These are phyloP conservation scores for Scenedesmus sp. DNA, from an alignment of 163 green algal species.

Conservation along the genomic window DNA sequence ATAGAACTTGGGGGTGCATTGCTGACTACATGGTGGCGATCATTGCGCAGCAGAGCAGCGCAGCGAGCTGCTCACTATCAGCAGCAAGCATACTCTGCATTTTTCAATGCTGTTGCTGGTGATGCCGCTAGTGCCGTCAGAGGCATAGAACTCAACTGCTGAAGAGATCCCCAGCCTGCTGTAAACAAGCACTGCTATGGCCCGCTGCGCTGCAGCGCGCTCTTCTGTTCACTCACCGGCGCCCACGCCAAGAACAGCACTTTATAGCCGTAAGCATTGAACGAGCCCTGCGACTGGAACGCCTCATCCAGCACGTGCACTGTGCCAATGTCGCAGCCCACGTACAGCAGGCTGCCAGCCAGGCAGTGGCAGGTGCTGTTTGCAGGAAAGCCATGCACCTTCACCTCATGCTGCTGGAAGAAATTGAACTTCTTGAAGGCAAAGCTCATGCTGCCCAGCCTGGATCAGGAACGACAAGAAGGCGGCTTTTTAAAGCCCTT, in stretches of 20 bases:
- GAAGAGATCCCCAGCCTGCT: too few species aligned
- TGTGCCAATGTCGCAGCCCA: conserved; percentile 69
- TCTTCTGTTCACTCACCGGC: conserved; percentile 50
- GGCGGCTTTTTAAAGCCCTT: neutral
- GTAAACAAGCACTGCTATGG: neutral
- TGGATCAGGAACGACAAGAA: neutral
- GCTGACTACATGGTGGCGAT: neutral
- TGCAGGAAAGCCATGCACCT: conserved; percentile 64
- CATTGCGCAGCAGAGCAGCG: too few species aligned
- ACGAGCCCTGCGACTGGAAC: conserved; percentile 47
- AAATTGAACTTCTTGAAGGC: conserved; percentile 87
- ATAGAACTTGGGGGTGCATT: neutral
- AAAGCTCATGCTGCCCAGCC: conserved; percentile 68
- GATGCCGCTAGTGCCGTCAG: neutral
- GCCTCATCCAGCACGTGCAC: conserved; percentile 65
- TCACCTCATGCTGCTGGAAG: conserved; percentile 71
- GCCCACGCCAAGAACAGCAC: conserved; percentile 66
- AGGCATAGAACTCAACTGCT: neutral
- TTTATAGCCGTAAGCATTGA: conserved; percentile 64
- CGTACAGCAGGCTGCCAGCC: conserved; percentile 57
- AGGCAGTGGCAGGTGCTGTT: conserved; percentile 65
- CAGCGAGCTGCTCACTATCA: too few species aligned
- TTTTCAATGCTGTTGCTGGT: neutral
- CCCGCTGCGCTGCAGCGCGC: neutral
- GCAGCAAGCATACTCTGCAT: too few species aligned